Percentiles rank a stretch among this genome's conserved stretches.
These are phyloP conservation scores for Sporothrix curviconia DNA, from an alignment of 2,329 filamentous ascomycete genomes.

Conservation along the genomic window DNA sequence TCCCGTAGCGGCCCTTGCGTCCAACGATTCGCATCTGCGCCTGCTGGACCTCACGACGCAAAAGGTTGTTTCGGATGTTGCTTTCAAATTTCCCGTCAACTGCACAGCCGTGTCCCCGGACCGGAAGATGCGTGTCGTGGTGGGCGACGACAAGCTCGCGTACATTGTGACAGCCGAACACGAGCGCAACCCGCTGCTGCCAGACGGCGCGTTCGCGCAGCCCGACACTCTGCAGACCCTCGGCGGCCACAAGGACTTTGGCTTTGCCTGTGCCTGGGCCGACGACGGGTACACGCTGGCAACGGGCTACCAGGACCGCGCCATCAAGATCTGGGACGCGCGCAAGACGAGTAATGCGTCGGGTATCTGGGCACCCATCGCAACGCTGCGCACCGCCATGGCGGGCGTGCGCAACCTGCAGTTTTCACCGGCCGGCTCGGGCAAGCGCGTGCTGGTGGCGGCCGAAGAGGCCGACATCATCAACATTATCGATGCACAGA, in stretches of 20 bases:
- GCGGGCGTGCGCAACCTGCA: slow-evolving; percentile 61
- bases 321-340: slow-evolving; percentile 69
- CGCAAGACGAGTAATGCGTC: slow-evolving; percentile 56
- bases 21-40: slow-evolving; percentile 55
- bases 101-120: slow-evolving; percentile 68
- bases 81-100: slow-evolving; percentile 60
- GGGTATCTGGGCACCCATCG: slow-evolving; percentile 41
- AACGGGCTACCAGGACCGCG: slow-evolving; percentile 69
- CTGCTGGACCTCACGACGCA: slow-evolving; percentile 54
- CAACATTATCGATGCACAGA: slow-evolving; percentile 62
- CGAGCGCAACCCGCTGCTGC: slow-evolving; percentile 29
- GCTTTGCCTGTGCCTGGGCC: slow-evolving; percentile 74
- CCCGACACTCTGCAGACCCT: slow-evolving; percentile 48
- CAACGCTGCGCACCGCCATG: slow-evolving; percentile 57
- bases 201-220: background rate
- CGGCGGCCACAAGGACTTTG: slow-evolving; percentile 60
- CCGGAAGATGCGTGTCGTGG: slow-evolving; percentile 62
- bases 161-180: slow-evolving; percentile 64
- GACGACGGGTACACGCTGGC: slow-evolving; percentile 70
- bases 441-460: slow-evolving; percentile 59
- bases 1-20: slow-evolving; percentile 54
- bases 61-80: slow-evolving; percentile 45
- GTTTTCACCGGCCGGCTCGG: slow-evolving; percentile 66
- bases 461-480: slow-evolving; percentile 72
- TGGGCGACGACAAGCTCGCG: slow-evolving; percentile 61